Conservation (phyloP, 306 rosid genomes). For the Canavalia ensiformis region DNA sequence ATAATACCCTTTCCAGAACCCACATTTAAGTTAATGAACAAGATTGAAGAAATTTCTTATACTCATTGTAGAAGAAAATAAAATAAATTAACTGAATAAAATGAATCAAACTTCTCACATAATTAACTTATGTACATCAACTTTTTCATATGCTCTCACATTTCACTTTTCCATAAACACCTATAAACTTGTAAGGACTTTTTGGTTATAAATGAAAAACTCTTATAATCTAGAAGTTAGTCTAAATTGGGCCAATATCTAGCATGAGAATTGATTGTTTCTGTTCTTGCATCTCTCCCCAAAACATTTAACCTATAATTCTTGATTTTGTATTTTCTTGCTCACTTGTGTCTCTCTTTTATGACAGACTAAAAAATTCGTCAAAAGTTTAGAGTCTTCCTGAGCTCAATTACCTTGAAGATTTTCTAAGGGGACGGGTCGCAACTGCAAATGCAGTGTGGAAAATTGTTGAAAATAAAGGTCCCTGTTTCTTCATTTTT, state of each 20-base stretch:
- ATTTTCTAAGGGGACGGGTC: conserved; percentile 31
- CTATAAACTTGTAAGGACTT: background rate
- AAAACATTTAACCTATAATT: conserved; percentile 9
- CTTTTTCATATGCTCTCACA: too few relatives aligned
- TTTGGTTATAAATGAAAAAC: background rate
- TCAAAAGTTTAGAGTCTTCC: conserved; percentile 66
- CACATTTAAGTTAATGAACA: background rate
- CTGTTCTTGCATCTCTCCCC: conserved; percentile 13
- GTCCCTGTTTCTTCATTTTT: conserved; percentile 41
- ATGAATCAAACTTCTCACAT: background rate
- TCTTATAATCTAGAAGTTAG: background rate
- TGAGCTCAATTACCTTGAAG: conserved; percentile 52
- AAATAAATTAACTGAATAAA: background rate
- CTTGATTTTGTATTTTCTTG: conserved; percentile 17
- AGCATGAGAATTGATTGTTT: conserved; percentile 16
- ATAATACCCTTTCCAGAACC: background rate
- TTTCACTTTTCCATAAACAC: background rate
- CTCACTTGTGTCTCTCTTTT: conserved; percentile 32
- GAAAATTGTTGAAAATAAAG: conserved; percentile 55
- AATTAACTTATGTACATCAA: too few relatives aligned
- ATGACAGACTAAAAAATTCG: conserved; percentile 77
- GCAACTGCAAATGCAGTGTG: conserved; percentile 46
- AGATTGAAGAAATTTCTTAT: background rate
- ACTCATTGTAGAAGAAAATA: background rate
- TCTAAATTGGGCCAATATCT: conserved; percentile 1